These are phyloP conservation scores for Skeletonema marinoi DNA, from an alignment of 108 stramenopile species.

Conservation along the genomic window DNA sequence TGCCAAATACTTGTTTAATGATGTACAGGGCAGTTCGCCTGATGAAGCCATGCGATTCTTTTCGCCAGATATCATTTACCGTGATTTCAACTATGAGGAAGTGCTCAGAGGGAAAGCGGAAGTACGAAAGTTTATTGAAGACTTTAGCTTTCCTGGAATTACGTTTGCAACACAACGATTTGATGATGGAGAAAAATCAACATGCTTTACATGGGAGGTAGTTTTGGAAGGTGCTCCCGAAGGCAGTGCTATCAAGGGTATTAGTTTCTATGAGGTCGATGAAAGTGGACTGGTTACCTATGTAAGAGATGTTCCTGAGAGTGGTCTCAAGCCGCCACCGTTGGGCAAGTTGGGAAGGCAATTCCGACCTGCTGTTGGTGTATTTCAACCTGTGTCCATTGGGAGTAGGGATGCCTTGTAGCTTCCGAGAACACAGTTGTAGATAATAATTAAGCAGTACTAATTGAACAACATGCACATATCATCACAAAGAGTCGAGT, in stretches of 20 bases:
- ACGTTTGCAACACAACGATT: slow-evolving; percentile 66
- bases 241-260: slow-evolving; percentile 67
- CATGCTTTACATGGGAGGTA: slow-evolving; percentile 85
- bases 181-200: slow-evolving; percentile 66
- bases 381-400: slow-evolving; percentile 49
- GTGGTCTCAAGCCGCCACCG: slow-evolving; percentile 73
- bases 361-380: slow-evolving; percentile 66
- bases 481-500: no score
- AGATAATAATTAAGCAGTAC: no score
- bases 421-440: background rate
- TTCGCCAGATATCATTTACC: slow-evolving; percentile 53
- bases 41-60: slow-evolving; percentile 74
- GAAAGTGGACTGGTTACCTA: slow-evolving; percentile 58
- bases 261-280: slow-evolving; percentile 78
- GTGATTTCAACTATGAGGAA: slow-evolving; percentile 80
- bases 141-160: slow-evolving; percentile 81
- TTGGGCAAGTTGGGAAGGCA: slow-evolving; percentile 65
- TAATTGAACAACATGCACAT: no score
- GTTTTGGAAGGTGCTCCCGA: slow-evolving; percentile 59
- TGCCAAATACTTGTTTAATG: slow-evolving; percentile 73
- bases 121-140: slow-evolving; percentile 70
- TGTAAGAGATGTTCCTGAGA: slow-evolving; percentile 78
- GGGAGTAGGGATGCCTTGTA: slow-evolving; percentile 29
- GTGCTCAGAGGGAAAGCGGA: slow-evolving; percentile 51
- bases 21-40: slow-evolving; percentile 63